Percentiles rank a stretch among this genome's conserved stretches.
These are phyloP conservation scores for Tricholoma sp. DNA, from an alignment of 768 basidiomycete genomes.

Conservation along the genomic window DNA sequence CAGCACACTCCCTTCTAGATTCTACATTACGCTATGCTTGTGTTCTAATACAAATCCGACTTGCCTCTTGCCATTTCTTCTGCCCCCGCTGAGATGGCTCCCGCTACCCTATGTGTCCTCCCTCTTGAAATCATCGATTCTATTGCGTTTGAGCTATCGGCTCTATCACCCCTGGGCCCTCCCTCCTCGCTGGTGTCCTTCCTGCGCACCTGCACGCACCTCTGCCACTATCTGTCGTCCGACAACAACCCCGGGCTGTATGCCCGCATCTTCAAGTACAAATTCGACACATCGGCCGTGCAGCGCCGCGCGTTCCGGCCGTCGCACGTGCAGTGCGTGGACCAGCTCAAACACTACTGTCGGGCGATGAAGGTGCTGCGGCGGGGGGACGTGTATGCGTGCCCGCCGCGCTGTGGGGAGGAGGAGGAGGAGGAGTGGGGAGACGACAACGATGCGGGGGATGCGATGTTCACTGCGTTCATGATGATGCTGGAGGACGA, in stretches of 20 bases:
- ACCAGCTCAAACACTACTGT: conserved; percentile 33
- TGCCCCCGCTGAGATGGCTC: background rate
- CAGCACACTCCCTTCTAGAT: background rate
- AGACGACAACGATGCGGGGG: conserved; percentile 4
- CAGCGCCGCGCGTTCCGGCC: conserved; percentile 44
- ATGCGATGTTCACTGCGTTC: conserved; percentile 3
- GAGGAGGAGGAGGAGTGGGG: background rate
- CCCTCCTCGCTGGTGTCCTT: conserved; percentile 46
- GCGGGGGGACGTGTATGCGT: conserved; percentile 14
- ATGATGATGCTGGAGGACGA: conserved; percentile 46
- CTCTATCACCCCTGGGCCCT: conserved; percentile 36
- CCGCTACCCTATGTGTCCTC: conserved; percentile 6
- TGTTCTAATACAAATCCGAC: background rate
- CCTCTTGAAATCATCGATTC: conserved; percentile 46
- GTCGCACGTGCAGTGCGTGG: conserved; percentile 22
- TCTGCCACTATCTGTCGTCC: conserved; percentile 31
- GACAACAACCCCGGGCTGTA: conserved; percentile 36
- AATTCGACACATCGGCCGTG: conserved; percentile 53
- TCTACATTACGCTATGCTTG: background rate
- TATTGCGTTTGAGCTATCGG: conserved; percentile 46
- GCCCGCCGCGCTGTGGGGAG: background rate
- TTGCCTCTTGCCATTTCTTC: background rate
- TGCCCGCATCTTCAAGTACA: conserved; percentile 46
- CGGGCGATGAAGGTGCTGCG: conserved; percentile 36
- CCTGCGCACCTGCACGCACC: conserved; percentile 34